Percentiles rank a stretch among this genome's conserved stretches.
phyloP scores from a whole-genome alignment of 148 eudicot genomes.

The Heliamphora exappendiculata region DNA sequence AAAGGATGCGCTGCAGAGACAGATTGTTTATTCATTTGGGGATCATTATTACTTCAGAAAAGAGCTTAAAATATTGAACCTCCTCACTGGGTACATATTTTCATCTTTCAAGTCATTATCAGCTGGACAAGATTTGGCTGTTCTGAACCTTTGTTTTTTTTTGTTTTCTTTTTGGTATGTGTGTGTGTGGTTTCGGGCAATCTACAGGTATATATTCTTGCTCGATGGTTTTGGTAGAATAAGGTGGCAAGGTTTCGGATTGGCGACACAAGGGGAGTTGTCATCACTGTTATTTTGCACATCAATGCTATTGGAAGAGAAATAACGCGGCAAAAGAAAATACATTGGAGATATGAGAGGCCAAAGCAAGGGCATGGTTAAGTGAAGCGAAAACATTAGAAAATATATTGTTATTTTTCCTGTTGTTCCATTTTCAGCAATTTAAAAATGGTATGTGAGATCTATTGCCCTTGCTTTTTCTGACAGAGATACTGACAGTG shows the following conservation, averaged over 20 bases:
- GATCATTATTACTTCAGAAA: conserved; percentile 89
- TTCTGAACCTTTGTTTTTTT: not conserved
- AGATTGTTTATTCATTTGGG: conserved; percentile 77
- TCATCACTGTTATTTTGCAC: conserved; percentile 60
- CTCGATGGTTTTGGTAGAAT: conserved; percentile 80
- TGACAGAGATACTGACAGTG: too few species aligned
- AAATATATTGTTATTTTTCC: not conserved
- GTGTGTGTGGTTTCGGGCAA: too few species aligned
- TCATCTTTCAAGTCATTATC: not conserved
- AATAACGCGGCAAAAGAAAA: conserved; percentile 16
- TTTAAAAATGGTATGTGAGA: not conserved
- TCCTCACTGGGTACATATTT: conserved; percentile 69
- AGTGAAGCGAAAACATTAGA: not conserved
- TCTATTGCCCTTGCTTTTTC: not conserved
- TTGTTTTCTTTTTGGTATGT: too few species aligned
- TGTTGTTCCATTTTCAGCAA: not conserved
- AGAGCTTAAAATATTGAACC: conserved; percentile 86
- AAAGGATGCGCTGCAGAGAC: conserved; percentile 44
- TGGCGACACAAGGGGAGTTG: conserved; percentile 70
- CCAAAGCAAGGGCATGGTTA: not conserved
- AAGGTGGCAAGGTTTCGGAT: conserved; percentile 88
- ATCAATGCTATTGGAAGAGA: conserved; percentile 54
- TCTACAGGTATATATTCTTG: conserved; percentile 73
- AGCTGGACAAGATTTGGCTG: not conserved
- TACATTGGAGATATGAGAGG: too few species aligned